Percentiles rank a stretch among this genome's conserved stretches.
Conservation (phyloP, 2,329 filamentous ascomycete genomes). For the Macrophomina tecta region DNA sequence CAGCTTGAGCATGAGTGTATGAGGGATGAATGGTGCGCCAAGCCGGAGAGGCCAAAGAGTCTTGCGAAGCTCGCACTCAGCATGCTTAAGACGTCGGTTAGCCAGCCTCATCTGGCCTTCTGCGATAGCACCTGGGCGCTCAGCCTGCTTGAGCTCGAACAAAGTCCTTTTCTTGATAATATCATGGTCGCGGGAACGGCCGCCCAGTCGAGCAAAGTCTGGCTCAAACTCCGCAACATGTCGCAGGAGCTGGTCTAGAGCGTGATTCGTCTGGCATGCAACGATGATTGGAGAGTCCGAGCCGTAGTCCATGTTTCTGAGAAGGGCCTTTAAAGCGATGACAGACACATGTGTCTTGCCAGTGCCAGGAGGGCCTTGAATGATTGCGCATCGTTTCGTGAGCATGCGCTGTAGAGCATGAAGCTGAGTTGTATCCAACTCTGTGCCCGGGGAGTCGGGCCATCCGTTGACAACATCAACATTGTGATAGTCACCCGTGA, state of each 20-base stretch:
- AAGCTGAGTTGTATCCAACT: conserved; percentile 74
- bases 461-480: conserved; percentile 62
- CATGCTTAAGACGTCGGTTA: conserved; percentile 48
- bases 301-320: conserved; percentile 60
- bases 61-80: conserved; percentile 50
- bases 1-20: conserved; percentile 59
- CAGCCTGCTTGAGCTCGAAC: conserved; percentile 48
- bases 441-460: conserved; percentile 53
- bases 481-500: conserved; percentile 31
- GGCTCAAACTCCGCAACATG: conserved; percentile 67
- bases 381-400: conserved; percentile 72
- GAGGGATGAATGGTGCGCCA: conserved; percentile 56
- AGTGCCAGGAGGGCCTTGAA: conserved; percentile 83
- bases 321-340: conserved; percentile 69
- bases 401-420: conserved; percentile 72
- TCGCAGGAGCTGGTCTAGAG: conserved; percentile 78
- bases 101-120: conserved; percentile 51
- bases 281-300: conserved; percentile 73
- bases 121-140: conserved; percentile 15
- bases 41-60: conserved; percentile 53
- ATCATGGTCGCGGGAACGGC: conserved; percentile 68
- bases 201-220: conserved; percentile 71
- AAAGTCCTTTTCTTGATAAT: conserved; percentile 70
- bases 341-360: conserved; percentile 86
- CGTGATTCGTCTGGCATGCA: conserved; percentile 89